Percentiles rank a stretch among this genome's conserved stretches.
phyloP scores from a whole-genome alignment of 2,329 filamentous ascomycete genomes.

The Cordyceps cateniannulata region DNA sequence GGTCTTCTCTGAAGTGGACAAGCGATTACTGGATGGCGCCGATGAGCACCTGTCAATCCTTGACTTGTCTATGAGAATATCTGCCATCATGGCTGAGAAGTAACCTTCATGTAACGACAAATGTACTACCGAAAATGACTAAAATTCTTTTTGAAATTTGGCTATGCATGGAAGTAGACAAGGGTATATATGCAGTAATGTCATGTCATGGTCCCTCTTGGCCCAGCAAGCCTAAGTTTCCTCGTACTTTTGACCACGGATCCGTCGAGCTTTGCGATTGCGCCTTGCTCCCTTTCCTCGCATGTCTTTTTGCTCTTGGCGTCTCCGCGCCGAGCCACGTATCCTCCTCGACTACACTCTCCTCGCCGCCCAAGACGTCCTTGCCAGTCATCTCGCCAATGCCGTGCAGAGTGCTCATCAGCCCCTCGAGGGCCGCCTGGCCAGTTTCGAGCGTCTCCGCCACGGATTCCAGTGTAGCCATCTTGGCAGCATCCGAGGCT shows the following conservation, averaged over 20 bases:
- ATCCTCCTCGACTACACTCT: slow-evolving; percentile 17
- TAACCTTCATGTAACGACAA: slow-evolving; percentile 15
- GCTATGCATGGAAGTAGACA: slow-evolving; percentile 1
- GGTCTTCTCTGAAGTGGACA: slow-evolving; percentile 90
- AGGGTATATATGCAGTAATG: slow-evolving; percentile 11
- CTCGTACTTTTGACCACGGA: slow-evolving; percentile 46
- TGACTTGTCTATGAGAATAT: slow-evolving; percentile 77
- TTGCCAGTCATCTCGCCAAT: slow-evolving; percentile 43
- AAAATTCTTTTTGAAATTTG: background rate
- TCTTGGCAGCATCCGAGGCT: slow-evolving; percentile 54
- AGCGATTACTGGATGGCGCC: slow-evolving; percentile 86
- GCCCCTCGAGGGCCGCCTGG: slow-evolving; percentile 47
- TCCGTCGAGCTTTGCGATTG: slow-evolving; percentile 27
- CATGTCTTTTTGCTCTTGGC: slow-evolving; percentile 21
- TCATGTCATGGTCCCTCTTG: slow-evolving; percentile 22
- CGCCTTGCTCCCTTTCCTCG: slow-evolving; percentile 13
- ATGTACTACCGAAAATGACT: background rate
- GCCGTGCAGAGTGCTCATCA: slow-evolving; percentile 42
- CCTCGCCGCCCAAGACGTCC: slow-evolving; percentile 19
- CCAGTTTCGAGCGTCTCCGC: slow-evolving; percentile 55
- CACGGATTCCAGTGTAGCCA: slow-evolving; percentile 50
- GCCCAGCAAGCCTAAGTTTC: slow-evolving; percentile 47
- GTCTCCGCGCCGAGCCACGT: slow-evolving; percentile 29
- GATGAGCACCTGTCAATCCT: slow-evolving; percentile 92
- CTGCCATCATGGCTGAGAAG: slow-evolving; percentile 56